A percentile compares a stretch with the other conserved stretches of the same genome.
Conservation (phyloP, 2,329 filamentous ascomycete genomes). For the Nothopassalora personata region DNA sequence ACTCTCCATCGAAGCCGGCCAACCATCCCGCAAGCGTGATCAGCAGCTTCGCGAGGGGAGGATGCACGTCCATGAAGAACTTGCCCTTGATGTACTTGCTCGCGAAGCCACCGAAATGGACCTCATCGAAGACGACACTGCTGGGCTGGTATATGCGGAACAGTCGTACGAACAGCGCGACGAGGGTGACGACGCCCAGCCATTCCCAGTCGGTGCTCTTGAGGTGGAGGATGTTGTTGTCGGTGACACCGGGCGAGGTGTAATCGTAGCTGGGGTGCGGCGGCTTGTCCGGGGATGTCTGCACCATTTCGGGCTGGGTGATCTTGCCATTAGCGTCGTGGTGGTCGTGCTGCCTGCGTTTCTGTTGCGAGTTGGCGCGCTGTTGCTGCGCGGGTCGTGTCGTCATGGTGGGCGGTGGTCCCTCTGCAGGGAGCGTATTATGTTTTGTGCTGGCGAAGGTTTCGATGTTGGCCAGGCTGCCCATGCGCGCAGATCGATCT, state of each 20-base stretch:
- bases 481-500: constrained; percentile 1
- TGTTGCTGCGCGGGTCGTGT: constrained; percentile 12
- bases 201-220: constrained; percentile 78
- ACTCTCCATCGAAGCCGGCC: constrained; percentile 89
- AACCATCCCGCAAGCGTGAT: constrained; percentile 93
- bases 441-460: background rate
- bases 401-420: constrained; percentile 15
- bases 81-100: constrained; percentile 98
- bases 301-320: constrained; percentile 17
- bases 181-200: constrained; percentile 63
- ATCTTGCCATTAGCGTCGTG: constrained; percentile 14
- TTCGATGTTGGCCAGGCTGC: background rate
- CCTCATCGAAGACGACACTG: constrained; percentile 97
- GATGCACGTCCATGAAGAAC: constrained; percentile 99
- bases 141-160: constrained; percentile 95
- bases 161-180: constrained; percentile 75
- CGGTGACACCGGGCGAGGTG: constrained; percentile 71
- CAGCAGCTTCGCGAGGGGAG: constrained; percentile 90
- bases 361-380: constrained; percentile 11
- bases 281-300: constrained; percentile 32
- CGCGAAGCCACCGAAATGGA: constrained; percentile 97
- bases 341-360: constrained; percentile 6
- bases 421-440: background rate
- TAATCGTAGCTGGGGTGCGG: constrained; percentile 49
- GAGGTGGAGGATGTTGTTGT: constrained; percentile 89